Conservation (phyloP, 257 asterid species). For the Jaltomata sinuosa region DNA sequence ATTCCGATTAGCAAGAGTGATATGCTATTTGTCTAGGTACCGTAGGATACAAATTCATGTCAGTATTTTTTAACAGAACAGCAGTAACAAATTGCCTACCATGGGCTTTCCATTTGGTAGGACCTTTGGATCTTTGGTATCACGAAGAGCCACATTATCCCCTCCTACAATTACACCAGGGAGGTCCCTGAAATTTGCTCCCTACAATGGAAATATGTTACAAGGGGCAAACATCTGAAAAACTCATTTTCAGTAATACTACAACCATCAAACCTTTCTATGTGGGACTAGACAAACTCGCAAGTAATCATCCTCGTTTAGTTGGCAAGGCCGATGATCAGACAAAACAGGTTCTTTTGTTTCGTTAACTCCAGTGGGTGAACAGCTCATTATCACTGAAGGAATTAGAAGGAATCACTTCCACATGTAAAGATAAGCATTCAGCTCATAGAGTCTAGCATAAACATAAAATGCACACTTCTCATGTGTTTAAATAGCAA, state of each 20-base stretch:
- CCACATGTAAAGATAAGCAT: neutral
- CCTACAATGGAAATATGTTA: conserved; percentile 18
- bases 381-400: conserved; percentile 43
- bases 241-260: neutral
- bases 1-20: neutral
- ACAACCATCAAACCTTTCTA: conserved; percentile 27
- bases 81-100: conserved; percentile 10
- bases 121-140: conserved; percentile 35
- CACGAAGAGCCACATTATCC: conserved; percentile 62
- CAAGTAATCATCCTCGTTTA: conserved; percentile 42
- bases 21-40: neutral
- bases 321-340: conserved; percentile 54
- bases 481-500: neutral
- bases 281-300: conserved; percentile 62
- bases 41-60: neutral
- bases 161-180: conserved; percentile 58
- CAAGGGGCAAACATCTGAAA: neutral
- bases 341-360: conserved; percentile 19
- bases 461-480: neutral
- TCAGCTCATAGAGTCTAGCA: neutral
- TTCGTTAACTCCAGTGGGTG: conserved; percentile 8
- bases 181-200: conserved; percentile 77
- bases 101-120: conserved; percentile 69
- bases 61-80: neutral
- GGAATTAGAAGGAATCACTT: neutral